Evolutionary conservation across 1,139 yeast genomes (phyloP).

Genomic region (Debaryomyces subglobosus): DNA sequence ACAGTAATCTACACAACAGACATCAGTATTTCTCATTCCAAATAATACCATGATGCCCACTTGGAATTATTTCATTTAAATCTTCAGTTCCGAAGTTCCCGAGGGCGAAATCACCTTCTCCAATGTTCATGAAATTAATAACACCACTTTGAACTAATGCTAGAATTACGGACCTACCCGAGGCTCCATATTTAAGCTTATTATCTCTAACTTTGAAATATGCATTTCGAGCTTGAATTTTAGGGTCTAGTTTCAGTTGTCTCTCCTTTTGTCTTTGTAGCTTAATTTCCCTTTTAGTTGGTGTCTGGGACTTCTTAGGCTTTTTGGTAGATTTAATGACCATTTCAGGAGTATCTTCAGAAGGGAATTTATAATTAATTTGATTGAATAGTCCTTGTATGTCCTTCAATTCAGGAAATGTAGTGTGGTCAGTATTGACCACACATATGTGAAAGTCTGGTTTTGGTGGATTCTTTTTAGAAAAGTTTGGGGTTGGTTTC

Average conservation of each 20-base stretch:
- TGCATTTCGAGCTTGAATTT: slow-evolving; percentile 26
- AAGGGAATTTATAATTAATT: slow-evolving; percentile 18
- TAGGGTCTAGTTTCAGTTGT: slow-evolving; percentile 28
- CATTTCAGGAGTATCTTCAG: slow-evolving; percentile 3
- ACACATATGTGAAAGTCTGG: slow-evolving; percentile 81
- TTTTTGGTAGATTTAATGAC: slow-evolving; percentile 16
- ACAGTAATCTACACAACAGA: not conserved
- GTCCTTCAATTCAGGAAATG: slow-evolving; percentile 55
- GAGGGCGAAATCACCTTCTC: slow-evolving; percentile 61
- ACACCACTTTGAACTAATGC: slow-evolving; percentile 77
- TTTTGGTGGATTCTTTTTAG: slow-evolving; percentile 65
- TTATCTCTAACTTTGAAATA: slow-evolving; percentile 32
- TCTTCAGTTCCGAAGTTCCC: slow-evolving; percentile 23
- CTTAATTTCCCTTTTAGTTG: slow-evolving; percentile 24
- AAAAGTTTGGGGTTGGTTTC: slow-evolving; percentile 78
- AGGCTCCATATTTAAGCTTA: slow-evolving; percentile 44
- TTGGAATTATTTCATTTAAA: slow-evolving; percentile 19
- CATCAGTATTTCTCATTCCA: slow-evolving; percentile 15
- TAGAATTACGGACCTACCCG: slow-evolving; percentile 51
- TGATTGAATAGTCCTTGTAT: slow-evolving; percentile 35
- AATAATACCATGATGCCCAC: slow-evolving; percentile 22
- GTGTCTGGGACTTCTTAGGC: slow-evolving; percentile 15
- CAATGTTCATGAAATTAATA: slow-evolving; percentile 62
- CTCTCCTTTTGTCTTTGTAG: slow-evolving; percentile 28
- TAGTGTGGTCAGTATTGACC: slow-evolving; percentile 49